Evolutionary conservation across 176 grass and related monocot genomes (phyloP), one percentile per base, ranked within the genome.

Genomic region (Avena sativa): DNA sequence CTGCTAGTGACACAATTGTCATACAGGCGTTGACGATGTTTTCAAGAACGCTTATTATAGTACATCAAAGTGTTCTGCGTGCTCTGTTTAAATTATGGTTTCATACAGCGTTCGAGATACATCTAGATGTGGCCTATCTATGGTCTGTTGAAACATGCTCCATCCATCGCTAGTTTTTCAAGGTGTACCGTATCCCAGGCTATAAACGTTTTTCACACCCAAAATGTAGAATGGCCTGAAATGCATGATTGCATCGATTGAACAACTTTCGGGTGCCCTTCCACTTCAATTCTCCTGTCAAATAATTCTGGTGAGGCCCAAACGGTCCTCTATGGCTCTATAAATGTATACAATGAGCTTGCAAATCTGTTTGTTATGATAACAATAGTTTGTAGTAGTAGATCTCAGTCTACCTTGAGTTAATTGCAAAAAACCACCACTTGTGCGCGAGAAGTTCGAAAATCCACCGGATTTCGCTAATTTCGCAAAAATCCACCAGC

Each of bases 161-260:
- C 13, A 6, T 13, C 47, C 34, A 47, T n/a, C n/a, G 40, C 40
- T 43, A 43, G 40, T 43, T 43, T 43, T 43, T 26, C 14, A 16
- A 61, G 6, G 12, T n/a, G 36, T 23, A 9, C 34, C 6, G 48
- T 4, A 15, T 57, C 34, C 32, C 17, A 11, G 48, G 4, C 40
- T 19, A 43, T 8, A 79, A 83, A 79, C 71, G 52, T 88, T 74
- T 60, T 70, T 50, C 60, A 69, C 21, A 21, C 15, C 20, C 17
- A 8, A 5, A 44, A 46, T 38, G 25, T 38, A 19, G 65, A 17
- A 12, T 46, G 51, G 19, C 30, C 46, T 51, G 21, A n/a, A 70
- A 47, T 75, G 1, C 48, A 87, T 30, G 14, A 66, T 65, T 81
- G 79, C 32, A 17, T 32, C 25, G 8, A 83, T 71, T 15, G 48